Percentiles rank a stretch among this genome's conserved stretches.
These are phyloP conservation scores for Tuber melanosporum DNA, from an alignment of 495 filamentous ascomycete genomes.

Conservation along the genomic window DNA sequence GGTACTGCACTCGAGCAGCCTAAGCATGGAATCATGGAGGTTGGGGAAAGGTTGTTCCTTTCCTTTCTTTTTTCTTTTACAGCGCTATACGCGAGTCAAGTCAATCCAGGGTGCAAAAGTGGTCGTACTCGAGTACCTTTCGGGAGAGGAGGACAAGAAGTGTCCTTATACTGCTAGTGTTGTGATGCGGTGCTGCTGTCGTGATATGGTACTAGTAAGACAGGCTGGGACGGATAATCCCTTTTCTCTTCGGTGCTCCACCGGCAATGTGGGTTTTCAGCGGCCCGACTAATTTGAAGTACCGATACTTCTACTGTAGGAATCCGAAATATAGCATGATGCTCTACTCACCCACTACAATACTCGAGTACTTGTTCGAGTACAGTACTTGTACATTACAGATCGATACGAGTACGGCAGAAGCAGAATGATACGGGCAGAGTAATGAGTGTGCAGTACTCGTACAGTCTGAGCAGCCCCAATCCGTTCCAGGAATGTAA, in stretches of 20 bases:
- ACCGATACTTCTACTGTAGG: not conserved
- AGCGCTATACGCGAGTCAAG: not conserved
- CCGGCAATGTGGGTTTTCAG: not conserved
- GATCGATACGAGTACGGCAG: not conserved
- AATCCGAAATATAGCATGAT: not conserved
- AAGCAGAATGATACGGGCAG: not conserved
- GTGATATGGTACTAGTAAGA: not conserved
- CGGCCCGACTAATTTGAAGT: not conserved
- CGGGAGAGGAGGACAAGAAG: not conserved
- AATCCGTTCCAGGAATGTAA: not conserved
- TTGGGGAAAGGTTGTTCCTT: not conserved
- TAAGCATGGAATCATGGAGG: not conserved
- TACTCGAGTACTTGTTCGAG: not conserved
- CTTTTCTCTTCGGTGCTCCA: not conserved
- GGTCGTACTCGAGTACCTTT: not conserved
- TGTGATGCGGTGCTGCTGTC: not conserved
- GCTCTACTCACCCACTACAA: not conserved
- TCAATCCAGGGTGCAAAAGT: not conserved
- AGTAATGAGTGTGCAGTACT: not conserved
- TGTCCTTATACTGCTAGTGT: not conserved
- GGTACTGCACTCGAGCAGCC: not conserved
- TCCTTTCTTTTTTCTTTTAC: not conserved
- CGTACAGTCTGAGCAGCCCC: not conserved
- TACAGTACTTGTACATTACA: not conserved
- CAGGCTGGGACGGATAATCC: not conserved